Percentiles rank a stretch among this genome's conserved stretches.
Evolutionary conservation across 257 asterid genomes (phyloP).

Genomic region (Gynochthodes officinalis): DNA sequence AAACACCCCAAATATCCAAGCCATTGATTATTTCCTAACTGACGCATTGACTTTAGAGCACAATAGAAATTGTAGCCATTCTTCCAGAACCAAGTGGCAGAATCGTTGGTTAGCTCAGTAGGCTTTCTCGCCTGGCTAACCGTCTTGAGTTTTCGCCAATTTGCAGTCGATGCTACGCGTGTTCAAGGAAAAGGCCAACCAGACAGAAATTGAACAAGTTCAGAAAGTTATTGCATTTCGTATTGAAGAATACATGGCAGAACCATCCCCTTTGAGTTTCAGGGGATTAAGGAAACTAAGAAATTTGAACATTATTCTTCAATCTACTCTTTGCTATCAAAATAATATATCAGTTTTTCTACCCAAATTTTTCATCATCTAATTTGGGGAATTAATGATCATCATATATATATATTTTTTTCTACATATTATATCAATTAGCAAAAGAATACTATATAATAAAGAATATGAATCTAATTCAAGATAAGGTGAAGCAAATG

Average conservation of each 20-base stretch:
- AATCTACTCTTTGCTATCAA: not conserved
- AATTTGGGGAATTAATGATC: not conserved
- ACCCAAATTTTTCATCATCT: constrained; percentile 11
- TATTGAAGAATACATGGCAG: constrained; percentile 5
- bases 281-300: not conserved
- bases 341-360: constrained; percentile 10
- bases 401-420: not conserved
- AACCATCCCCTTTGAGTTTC: not conserved
- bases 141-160: not conserved
- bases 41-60: too few species aligned
- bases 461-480: constrained; percentile 26
- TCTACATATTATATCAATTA: constrained; percentile 3
- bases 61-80: too few species aligned
- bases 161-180: not conserved
- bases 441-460: constrained; percentile 21
- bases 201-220: not conserved
- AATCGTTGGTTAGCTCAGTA: too few species aligned
- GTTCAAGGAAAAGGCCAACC: not conserved
- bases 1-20: too few species aligned
- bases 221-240: not conserved
- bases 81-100: too few species aligned
- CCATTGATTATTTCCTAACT: too few species aligned
- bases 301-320: not conserved
- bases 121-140: too few species aligned
- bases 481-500: constrained; percentile 15